Conservation (phyloP, 768 basidiomycete genomes). For the Leccinum subgranulosum region DNA sequence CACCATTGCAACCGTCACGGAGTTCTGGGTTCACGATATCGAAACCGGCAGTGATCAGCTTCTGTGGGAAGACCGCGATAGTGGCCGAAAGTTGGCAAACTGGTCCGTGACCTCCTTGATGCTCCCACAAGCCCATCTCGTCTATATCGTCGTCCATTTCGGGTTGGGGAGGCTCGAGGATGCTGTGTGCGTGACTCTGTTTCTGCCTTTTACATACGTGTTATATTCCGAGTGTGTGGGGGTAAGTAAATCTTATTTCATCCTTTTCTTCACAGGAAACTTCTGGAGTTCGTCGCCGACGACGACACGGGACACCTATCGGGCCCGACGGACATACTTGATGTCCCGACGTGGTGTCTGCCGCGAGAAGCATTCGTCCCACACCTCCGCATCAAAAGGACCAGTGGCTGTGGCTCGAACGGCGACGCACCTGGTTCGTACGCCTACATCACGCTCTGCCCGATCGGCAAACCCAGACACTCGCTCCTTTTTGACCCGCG, state of each 20-base stretch:
- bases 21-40: slow-evolving; percentile 4
- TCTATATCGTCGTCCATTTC: slow-evolving; percentile 16
- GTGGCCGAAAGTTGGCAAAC: neutral
- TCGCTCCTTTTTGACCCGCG: slow-evolving; percentile 15
- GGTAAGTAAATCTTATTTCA: neutral
- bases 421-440: slow-evolving; percentile 11
- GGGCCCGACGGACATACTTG: slow-evolving; percentile 5
- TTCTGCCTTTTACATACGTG: neutral
- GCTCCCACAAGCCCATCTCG: slow-evolving; percentile 7
- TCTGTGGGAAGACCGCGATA: slow-evolving; percentile 17
- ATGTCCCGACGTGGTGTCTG: slow-evolving; percentile 15
- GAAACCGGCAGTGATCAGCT: slow-evolving; percentile 12
- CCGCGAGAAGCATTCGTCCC: slow-evolving; percentile 11
- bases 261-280: slow-evolving; percentile 4
- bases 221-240: neutral
- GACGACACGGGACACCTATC: slow-evolving; percentile 14
- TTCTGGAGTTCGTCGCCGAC: slow-evolving; percentile 18
- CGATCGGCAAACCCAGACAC: slow-evolving; percentile 8
- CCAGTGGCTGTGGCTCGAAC: neutral
- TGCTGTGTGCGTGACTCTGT: slow-evolving; percentile 12
- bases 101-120: slow-evolving; percentile 14
- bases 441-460: slow-evolving; percentile 12
- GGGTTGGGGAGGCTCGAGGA: slow-evolving; percentile 4
- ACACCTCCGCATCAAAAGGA: slow-evolving; percentile 5
- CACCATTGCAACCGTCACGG: neutral